These are phyloP conservation scores for Wickerhamomyces chambardii DNA, from an alignment of 805 yeast species.

Conservation along the genomic window DNA sequence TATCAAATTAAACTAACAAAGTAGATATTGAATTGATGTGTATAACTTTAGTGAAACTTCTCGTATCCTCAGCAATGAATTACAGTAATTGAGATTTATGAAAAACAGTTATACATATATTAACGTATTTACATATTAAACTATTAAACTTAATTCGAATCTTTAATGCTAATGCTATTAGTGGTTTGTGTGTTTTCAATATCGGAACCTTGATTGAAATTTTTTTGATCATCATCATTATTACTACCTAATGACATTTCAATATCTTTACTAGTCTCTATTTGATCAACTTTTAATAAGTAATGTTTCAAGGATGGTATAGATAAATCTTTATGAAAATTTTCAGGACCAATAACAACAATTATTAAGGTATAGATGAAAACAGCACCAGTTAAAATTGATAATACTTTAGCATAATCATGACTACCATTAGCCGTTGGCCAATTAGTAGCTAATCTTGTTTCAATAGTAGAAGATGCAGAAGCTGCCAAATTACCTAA, in stretches of 20 bases:
- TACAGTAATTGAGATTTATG: too few species aligned
- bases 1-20: too few species aligned
- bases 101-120: too few species aligned
- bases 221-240: neutral
- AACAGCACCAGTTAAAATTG: constrained; percentile 60
- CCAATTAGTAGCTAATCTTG: constrained; percentile 51
- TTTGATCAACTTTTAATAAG: constrained; percentile 14
- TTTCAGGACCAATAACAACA: constrained; percentile 51
- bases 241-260: too few species aligned
- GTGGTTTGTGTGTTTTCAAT: too few species aligned
- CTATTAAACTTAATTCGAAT: too few species aligned
- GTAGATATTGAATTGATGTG: too few species aligned
- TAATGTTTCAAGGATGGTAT: constrained; percentile 22
- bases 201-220: too few species aligned
- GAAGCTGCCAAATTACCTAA: constrained; percentile 67
- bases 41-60: too few species aligned
- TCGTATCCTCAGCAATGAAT: too few species aligned
- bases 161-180: too few species aligned
- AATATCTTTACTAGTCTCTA: neutral
- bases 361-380: constrained; percentile 41
- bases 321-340: constrained; percentile 27
- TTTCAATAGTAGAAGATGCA: constrained; percentile 65
- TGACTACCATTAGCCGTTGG: constrained; percentile 34
- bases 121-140: too few species aligned
- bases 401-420: constrained; percentile 64